Conservation (phyloP, 2,329 filamentous ascomycete genomes). For the Chaetomiaceae sp. region DNA sequence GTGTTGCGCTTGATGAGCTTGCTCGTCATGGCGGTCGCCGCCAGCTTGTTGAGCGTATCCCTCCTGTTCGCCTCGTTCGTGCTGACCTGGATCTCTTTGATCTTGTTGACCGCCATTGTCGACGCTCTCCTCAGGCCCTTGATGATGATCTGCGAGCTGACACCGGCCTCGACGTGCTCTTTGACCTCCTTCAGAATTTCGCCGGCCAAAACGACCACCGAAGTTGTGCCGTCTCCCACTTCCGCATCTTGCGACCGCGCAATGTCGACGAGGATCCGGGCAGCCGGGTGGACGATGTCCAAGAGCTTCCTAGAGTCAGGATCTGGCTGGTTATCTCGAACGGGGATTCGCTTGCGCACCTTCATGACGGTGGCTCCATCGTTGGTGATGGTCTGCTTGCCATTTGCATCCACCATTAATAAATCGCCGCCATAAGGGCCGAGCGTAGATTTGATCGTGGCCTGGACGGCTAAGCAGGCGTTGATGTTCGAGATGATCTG, state of each 20-base stretch:
- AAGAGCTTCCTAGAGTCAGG: slow-evolving; percentile 60
- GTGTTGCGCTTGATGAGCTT: slow-evolving; percentile 98
- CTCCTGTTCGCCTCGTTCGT: slow-evolving; percentile 77
- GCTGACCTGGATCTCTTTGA: slow-evolving; percentile 92
- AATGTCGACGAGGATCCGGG: slow-evolving; percentile 95
- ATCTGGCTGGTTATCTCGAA: not conserved
- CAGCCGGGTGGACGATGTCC: slow-evolving; percentile 96
- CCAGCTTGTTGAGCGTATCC: slow-evolving; percentile 84
- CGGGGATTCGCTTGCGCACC: slow-evolving; percentile 44
- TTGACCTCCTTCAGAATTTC: slow-evolving; percentile 97
- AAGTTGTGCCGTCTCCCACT: slow-evolving; percentile 96
- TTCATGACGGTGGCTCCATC: slow-evolving; percentile 99
- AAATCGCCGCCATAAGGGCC: slow-evolving; percentile 96
- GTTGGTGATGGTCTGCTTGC: slow-evolving; percentile 95
- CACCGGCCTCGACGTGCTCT: slow-evolving; percentile 92
- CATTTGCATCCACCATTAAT: slow-evolving; percentile 92
- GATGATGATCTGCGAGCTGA: slow-evolving; percentile 96
- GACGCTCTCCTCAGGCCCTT: slow-evolving; percentile 89
- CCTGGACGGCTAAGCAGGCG: slow-evolving; percentile 92
- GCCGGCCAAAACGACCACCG: slow-evolving; percentile 93
- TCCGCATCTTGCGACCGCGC: slow-evolving; percentile 98
- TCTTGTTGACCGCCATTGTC: slow-evolving; percentile 92
- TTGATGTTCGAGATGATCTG: slow-evolving; percentile 98
- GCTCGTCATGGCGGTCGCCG: slow-evolving; percentile 96
- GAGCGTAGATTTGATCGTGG: slow-evolving; percentile 91